phyloP scores from a whole-genome alignment of 352 stramenopile genomes.

The Phytophthora multivora region DNA sequence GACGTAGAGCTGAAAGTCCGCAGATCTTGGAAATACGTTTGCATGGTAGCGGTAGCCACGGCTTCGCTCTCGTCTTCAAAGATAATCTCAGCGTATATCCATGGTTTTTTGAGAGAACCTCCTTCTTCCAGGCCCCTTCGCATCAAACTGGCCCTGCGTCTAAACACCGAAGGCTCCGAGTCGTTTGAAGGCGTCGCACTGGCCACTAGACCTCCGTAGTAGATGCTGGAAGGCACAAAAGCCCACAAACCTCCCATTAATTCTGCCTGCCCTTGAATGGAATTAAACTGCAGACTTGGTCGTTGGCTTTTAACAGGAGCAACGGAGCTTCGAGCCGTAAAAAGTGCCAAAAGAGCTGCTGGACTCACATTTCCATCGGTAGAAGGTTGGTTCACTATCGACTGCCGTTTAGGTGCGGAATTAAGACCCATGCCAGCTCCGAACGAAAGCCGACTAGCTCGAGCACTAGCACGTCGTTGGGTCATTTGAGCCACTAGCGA shows the following conservation, averaged over 20 bases:
- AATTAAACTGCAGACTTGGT: slow-evolving; percentile 9
- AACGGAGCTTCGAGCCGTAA: slow-evolving; percentile 21
- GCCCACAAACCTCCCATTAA: slow-evolving; percentile 30
- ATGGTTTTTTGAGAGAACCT: slow-evolving; percentile 3
- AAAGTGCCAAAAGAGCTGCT: slow-evolving; percentile 15
- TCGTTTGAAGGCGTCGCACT: no score
- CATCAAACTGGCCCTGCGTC: slow-evolving; percentile 23
- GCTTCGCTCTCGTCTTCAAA: slow-evolving; percentile 30
- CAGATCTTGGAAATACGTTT: slow-evolving; percentile 43
- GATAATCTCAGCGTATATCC: slow-evolving; percentile 63
- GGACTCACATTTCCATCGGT: slow-evolving; percentile 13
- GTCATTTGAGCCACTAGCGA: slow-evolving; percentile 14
- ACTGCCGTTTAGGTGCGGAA: slow-evolving; percentile 13
- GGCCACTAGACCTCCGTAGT: slow-evolving; percentile 7
- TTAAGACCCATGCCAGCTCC: slow-evolving; percentile 1
- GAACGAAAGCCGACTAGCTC: slow-evolving; percentile 28
- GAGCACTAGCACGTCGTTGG: slow-evolving; percentile 32
- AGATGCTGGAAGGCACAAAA: slow-evolving; percentile 21
- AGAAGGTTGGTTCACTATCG: not conserved
- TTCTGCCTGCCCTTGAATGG: slow-evolving; percentile 9
- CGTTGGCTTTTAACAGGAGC: no score
- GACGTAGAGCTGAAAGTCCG: slow-evolving; percentile 24
- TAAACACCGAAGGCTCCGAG: not conserved
- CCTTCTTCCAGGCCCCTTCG: slow-evolving; percentile 13
- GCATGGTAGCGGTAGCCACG: slow-evolving; percentile 16